Conservation (phyloP, 352 stramenopile species). For the Blastocystis sp. region DNA sequence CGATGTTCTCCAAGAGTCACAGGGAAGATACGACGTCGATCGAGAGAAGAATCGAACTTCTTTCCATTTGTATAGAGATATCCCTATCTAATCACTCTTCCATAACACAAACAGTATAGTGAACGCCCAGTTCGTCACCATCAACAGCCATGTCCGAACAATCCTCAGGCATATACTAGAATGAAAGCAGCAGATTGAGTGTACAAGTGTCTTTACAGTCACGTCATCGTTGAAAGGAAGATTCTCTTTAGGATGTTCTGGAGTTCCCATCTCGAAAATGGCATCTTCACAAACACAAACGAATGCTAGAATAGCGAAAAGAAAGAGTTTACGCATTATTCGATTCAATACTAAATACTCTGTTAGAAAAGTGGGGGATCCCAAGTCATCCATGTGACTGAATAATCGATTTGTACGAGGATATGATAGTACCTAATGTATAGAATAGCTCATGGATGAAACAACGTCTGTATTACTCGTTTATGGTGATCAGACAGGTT, state of each 20-base stretch:
- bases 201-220: conserved; percentile 51
- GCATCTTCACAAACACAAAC: neutral
- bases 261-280: conserved; percentile 30
- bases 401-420: neutral
- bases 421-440: neutral
- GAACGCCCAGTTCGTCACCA: conserved; percentile 41
- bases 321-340: neutral
- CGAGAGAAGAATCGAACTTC: conserved; percentile 68
- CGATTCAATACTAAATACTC: neutral
- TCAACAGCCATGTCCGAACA: conserved; percentile 51
- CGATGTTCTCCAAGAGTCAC: conserved; percentile 66
- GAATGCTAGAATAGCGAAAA: neutral
- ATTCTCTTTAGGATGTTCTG: conserved; percentile 48
- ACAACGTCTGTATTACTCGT: neutral
- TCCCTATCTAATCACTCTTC: neutral
- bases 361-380: neutral
- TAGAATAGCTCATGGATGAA: neutral
- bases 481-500: conserved; percentile 5
- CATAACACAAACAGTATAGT: conserved; percentile 31
- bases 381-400: neutral
- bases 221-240: conserved; percentile 60
- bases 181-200: neutral
- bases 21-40: conserved; percentile 66
- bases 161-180: conserved; percentile 48
- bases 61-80: conserved; percentile 66